Evolutionary conservation across 345 rosid genomes (phyloP).

Genomic region (Reutealis trisperma): DNA sequence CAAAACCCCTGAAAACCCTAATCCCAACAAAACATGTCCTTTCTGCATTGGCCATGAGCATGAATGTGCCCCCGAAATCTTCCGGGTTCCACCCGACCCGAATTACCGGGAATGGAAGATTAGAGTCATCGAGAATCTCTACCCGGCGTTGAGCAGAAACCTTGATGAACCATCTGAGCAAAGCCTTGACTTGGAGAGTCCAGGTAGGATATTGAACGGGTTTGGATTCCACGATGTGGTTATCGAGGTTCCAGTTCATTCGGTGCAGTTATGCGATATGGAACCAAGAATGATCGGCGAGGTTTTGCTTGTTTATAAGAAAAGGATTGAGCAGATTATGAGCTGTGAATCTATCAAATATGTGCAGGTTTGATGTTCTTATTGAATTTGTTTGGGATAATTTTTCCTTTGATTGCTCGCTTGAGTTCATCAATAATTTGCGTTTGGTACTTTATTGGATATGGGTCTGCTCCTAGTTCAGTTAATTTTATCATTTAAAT

Average conservation of each 20-base stretch:
- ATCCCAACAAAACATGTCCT: conserved; percentile 44
- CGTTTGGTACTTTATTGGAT: background rate
- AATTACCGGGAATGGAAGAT: conserved; percentile 51
- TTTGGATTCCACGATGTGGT: conserved; percentile 90
- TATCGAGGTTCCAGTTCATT: conserved; percentile 77
- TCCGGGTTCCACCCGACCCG: conserved; percentile 61
- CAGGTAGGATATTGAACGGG: conserved; percentile 40
- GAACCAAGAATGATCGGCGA: conserved; percentile 56
- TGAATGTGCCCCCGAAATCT: conserved; percentile 83
- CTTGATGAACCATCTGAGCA: conserved; percentile 30
- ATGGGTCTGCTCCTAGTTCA: background rate
- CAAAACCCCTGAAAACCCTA: conserved; percentile 46
- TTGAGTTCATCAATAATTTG: background rate
- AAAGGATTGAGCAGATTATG: conserved; percentile 68
- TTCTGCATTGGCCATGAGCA: conserved; percentile 86
- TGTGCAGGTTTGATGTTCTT: conserved; percentile 49
- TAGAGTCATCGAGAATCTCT: conserved; percentile 84
- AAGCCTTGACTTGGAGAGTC: conserved; percentile 9
- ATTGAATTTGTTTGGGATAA: background rate
- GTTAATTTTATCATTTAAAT: background rate
- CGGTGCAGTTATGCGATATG: conserved; percentile 57
- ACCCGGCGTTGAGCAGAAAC: conserved; percentile 71
- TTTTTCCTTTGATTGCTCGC: background rate
- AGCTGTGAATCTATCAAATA: conserved; percentile 56
- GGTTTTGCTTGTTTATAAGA: conserved; percentile 63